These are phyloP conservation scores for Diaporthe sp. DNA, from an alignment of 2,329 filamentous ascomycete species.

Conservation along the genomic window DNA sequence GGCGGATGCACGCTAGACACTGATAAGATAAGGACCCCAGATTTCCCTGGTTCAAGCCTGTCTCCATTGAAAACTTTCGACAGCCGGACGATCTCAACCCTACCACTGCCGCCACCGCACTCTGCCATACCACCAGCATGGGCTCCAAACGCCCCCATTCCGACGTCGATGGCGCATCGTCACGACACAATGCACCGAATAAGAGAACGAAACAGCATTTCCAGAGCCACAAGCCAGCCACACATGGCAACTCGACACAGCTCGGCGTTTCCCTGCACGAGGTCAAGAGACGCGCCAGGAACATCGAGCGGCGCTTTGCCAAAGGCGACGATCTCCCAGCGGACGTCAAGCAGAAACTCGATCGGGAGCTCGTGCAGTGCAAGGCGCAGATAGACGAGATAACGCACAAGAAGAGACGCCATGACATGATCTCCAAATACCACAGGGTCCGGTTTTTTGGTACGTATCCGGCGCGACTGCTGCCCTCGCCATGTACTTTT, in stretches of 20 bases:
- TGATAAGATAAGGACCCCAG: constrained; percentile 31
- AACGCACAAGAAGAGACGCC: constrained; percentile 72
- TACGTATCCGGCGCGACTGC: constrained; percentile 53
- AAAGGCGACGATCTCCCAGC: constrained; percentile 75
- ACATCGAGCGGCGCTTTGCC: constrained; percentile 76
- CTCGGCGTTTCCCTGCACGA: constrained; percentile 36
- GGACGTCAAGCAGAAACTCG: constrained; percentile 76
- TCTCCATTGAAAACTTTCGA: constrained; percentile 32
- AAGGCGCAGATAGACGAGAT: constrained; percentile 73
- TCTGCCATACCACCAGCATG: constrained; percentile 45
- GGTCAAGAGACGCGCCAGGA: constrained; percentile 80
- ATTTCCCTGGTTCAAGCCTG: not conserved
- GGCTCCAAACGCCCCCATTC: constrained; percentile 49
- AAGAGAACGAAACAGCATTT: constrained; percentile 48
- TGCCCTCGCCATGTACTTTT: not conserved
- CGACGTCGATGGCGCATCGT: constrained; percentile 45
- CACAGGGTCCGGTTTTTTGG: constrained; percentile 90
- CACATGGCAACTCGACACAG: constrained; percentile 65
- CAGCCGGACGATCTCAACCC: not conserved
- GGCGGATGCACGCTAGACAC: not conserved
- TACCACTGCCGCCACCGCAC: not conserved
- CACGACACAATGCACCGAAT: constrained; percentile 33
- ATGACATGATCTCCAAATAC: constrained; percentile 82
- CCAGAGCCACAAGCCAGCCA: constrained; percentile 59
- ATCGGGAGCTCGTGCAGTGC: constrained; percentile 79